A percentile compares a stretch with the other conserved stretches of the same genome.
Conservation (phyloP, 345 rosid species). For the Raphanus raphanistrum region DNA sequence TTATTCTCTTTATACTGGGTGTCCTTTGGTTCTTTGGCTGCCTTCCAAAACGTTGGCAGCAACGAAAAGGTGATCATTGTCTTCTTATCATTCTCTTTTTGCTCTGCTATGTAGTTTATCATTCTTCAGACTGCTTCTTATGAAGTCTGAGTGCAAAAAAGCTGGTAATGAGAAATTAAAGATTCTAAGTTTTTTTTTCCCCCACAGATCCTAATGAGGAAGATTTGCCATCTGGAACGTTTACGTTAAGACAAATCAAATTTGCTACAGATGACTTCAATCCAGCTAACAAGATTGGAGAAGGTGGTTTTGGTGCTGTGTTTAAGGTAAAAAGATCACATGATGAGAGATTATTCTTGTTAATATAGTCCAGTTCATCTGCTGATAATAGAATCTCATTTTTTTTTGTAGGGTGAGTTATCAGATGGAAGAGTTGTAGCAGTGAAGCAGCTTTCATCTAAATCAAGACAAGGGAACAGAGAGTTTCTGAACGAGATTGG, state of each 20-base stretch:
- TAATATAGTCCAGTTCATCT: not conserved
- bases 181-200: conserved; percentile 3
- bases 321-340: conserved; percentile 47
- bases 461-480: conserved; percentile 70
- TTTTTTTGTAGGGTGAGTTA: conserved; percentile 48
- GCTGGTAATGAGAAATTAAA: conserved; percentile 2
- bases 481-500: conserved; percentile 73
- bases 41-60: conserved; percentile 24
- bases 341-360: not conserved
- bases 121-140: not conserved
- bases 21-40: conserved; percentile 50
- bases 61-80: conserved; percentile 28
- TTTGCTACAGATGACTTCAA: conserved; percentile 57
- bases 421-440: conserved; percentile 62
- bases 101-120: not conserved
- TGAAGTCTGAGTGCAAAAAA: not conserved
- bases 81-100: not conserved
- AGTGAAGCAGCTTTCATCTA: conserved; percentile 73
- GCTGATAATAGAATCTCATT: not conserved
- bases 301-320: conserved; percentile 72
- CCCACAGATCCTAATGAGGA: conserved; percentile 35
- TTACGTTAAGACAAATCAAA: conserved; percentile 56
- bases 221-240: conserved; percentile 48
- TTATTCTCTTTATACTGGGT: conserved; percentile 40
- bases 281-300: conserved; percentile 57